Base-by-base conservation (phyloP, 257 asterid genomes). In the Anisodus tanguticus region DNA sequence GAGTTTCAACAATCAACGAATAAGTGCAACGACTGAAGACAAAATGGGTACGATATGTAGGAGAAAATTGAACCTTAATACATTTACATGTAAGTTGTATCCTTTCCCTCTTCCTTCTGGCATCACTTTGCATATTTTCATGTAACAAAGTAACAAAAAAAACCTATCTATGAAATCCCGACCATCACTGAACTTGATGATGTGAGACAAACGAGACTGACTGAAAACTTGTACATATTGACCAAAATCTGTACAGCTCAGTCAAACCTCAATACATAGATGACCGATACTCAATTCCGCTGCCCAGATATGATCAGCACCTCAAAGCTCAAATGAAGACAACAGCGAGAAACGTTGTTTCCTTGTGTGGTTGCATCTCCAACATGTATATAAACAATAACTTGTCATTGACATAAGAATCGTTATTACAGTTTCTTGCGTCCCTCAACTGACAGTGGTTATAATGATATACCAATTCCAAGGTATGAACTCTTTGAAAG, bases 181-280 rank as follows among this genome's bases (percentile, higher is more conserved):
- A 53, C 64, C 63, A 76, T 76, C 22, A 26, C 26, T 26, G 15
- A 76, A 76, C 81, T 15, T 53, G 81, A 76, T 51, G 45, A 76
- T 26, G 64, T 12, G 15, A 13, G 26, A 53, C 57, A 45, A 49
- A 49, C 49, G 41, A 49, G 62, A 45, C 39, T 4, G 62, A 53
- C 64, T 31, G 49, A 77, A 77, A 77, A 77, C 9, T 7, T 26
- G 82, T 31, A 77, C 64, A 13, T 13, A 77, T 53, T 77, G 82
- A 26, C 64, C 64, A 77, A 77, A 77, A 77, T 77, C 64, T 77
- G 82, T 53, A 77, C 82, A 51, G 66, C 64, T 53, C 64, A 77
- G 64, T 77, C 82, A 53, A 76, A 26, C 13, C 3, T 76, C 63
- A 12, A 74, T 51, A 22, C 26, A 22, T 76, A 7, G 47, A 51